Evolutionary conservation across 2,329 filamentous ascomycete genomes (phyloP).

Genomic region (Cladosporium sp.): DNA sequence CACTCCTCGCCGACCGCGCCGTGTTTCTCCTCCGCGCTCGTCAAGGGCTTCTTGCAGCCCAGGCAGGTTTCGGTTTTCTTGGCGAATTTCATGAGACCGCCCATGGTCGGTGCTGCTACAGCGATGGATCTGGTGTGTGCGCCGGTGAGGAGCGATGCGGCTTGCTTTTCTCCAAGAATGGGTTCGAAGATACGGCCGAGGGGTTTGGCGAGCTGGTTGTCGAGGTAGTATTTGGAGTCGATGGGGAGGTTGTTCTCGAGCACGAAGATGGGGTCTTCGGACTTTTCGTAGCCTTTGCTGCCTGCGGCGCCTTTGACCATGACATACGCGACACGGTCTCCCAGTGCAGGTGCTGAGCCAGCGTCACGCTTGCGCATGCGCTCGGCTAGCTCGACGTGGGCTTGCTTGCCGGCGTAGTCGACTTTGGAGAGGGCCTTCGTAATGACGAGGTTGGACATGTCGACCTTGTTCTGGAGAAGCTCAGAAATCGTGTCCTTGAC

Average conservation of each 20-base stretch:
- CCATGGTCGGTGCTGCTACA: conserved; percentile 84
- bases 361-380: conserved; percentile 97
- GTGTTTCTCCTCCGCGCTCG: conserved; percentile 69
- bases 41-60: conserved; percentile 96
- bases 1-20: conserved; percentile 90
- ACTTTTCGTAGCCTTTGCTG: conserved; percentile 94
- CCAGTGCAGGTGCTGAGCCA: conserved; percentile 85
- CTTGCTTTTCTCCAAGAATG: conserved; percentile 90
- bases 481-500: conserved; percentile 96
- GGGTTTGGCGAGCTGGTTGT: conserved; percentile 96
- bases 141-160: conserved; percentile 78
- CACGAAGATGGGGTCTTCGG: conserved; percentile 94
- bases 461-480: conserved; percentile 92
- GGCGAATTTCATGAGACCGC: conserved; percentile 96
- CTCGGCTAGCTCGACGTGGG: conserved; percentile 90
- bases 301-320: conserved; percentile 89
- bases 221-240: conserved; percentile 96
- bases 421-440: conserved; percentile 93
- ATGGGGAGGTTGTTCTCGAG: conserved; percentile 97
- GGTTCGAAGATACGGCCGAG: conserved; percentile 95
- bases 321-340: conserved; percentile 96
- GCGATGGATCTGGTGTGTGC: conserved; percentile 94
- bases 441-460: conserved; percentile 99
- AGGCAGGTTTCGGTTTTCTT: conserved; percentile 98
- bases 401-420: conserved; percentile 87